A percentile compares a stretch with the other conserved stretches of the same genome.
Conservation (phyloP, 1,284 basidiomycete genomes). For the Trichosporon ovoides region DNA sequence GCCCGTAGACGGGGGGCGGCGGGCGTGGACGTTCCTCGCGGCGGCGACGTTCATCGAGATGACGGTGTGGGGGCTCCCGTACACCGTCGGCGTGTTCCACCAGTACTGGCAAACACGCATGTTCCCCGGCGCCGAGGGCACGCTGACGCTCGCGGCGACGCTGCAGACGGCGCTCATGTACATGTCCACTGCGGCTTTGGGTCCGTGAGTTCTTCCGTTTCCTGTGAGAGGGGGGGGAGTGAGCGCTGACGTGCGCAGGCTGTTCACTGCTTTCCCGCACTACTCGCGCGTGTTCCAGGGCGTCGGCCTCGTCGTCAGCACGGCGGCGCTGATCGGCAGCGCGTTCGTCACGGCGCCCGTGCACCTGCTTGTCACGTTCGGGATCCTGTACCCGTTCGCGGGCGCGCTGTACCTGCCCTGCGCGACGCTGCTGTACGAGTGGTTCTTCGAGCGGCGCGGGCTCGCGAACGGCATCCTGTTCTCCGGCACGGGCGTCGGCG, state of each 20-base stretch:
- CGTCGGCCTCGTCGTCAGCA: conserved; percentile 28
- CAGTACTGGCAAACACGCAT: conserved; percentile 38
- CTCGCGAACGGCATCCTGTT: conserved; percentile 45
- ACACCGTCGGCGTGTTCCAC: conserved; percentile 43
- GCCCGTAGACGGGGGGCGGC: conserved; percentile 40
- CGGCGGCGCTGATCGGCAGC: conserved; percentile 26
- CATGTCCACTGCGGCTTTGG: conserved; percentile 32
- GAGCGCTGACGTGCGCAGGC: conserved; percentile 12
- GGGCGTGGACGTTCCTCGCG: conserved; percentile 44
- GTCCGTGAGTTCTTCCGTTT: conserved; percentile 30
- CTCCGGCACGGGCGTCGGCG: conserved; percentile 44
- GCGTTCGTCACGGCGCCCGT: conserved; percentile 40
- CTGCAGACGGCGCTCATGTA: conserved; percentile 45
- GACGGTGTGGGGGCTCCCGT: conserved; percentile 46
- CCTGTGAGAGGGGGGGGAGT: not conserved
- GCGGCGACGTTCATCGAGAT: conserved; percentile 42
- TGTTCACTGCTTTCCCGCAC: conserved; percentile 34
- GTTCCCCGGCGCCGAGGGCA: conserved; percentile 30
- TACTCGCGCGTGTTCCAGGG: conserved; percentile 27
- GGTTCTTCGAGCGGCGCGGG: conserved; percentile 44
- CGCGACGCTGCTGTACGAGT: conserved; percentile 44
- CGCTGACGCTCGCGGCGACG: conserved; percentile 44
- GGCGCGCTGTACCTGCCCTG: conserved; percentile 44
- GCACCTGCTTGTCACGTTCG: conserved; percentile 43
- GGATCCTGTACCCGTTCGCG: conserved; percentile 41